Evolutionary conservation across 257 asterid species (phyloP).

Genomic region (Solanum etuberosum): DNA sequence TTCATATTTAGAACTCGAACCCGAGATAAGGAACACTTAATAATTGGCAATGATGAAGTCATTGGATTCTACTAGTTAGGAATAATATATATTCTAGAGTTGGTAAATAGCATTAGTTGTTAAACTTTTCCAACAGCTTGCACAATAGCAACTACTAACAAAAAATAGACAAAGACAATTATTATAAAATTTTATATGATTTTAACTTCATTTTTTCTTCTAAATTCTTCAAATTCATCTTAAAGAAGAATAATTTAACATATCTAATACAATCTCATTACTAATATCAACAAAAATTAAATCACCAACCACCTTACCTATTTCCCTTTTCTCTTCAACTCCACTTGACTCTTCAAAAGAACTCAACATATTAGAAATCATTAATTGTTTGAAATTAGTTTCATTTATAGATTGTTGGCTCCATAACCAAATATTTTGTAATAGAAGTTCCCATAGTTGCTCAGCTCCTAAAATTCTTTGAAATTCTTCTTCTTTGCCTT

Average conservation of each 20-base stretch:
- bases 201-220: neutral
- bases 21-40: neutral
- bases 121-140: neutral
- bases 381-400: neutral
- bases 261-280: slow-evolving; percentile 24
- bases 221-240: neutral
- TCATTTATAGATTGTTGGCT: slow-evolving; percentile 50
- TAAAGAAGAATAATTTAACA: neutral
- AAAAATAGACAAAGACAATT: neutral
- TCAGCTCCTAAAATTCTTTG: slow-evolving; percentile 49
- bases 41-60: neutral
- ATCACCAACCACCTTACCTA: slow-evolving; percentile 34
- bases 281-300: slow-evolving; percentile 44
- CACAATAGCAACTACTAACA: neutral
- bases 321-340: slow-evolving; percentile 11
- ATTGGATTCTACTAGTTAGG: neutral
- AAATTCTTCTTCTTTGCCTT: slow-evolving; percentile 16
- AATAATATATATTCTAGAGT: neutral
- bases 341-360: slow-evolving; percentile 23
- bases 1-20: accelerated
- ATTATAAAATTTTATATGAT: neutral
- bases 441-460: slow-evolving; percentile 48
- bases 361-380: slow-evolving; percentile 21
- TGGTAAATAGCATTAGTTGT: neutral
- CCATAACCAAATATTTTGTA: slow-evolving; percentile 57